Evolutionary conservation across 164 flowering plant species (phyloP), one percentile per base, ranked within the genome.

Genomic region (Stephania yunnanensis): DNA sequence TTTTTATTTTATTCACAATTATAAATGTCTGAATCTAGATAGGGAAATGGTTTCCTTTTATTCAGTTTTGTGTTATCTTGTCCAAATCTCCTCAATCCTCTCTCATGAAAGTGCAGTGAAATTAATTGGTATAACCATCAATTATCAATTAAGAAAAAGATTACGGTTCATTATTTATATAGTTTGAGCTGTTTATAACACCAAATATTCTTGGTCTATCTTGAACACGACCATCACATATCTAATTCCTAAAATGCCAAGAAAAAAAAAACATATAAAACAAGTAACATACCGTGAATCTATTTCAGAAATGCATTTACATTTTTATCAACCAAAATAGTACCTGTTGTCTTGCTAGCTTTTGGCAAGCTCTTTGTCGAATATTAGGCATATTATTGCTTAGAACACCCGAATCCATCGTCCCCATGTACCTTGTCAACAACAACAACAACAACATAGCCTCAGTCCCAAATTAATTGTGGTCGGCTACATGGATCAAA

Each of bases 341-440:
- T 63, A 90, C 97, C 89, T 87, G 94, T 74, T 87, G 90, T 75
- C 64, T 84, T 19, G 78, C 82, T 81, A 89, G 81, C 74, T 92
- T 92, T 46, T 1, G 10, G 69, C 73, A 76, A 70, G 94, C 89
- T 72, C 84, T 89, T 52, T 79, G 73, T 58, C 82, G 78, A 75
- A 92, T 89, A 80, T 84, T 72, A 12, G 86, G 87, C 87, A 92
- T 86, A 72, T 25, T 25, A 25, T 88, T 88, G 20, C 79, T 85
- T 52, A 92, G 74, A 48, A 83, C 89, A 73, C 97, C 97, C 68
- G 90, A 77, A 73, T 92, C 91, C 91, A 84, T 86, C 4, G 74
- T 79, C 65, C 84, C 83, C 85, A 92, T 78, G 68, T 88, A 87
- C 70, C 92, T 89, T 78, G 31, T 74, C 69, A 77, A 71, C 29